Evolutionary conservation across 805 yeast genomes (phyloP).

Genomic region (Metschnikowia kofuensis): DNA sequence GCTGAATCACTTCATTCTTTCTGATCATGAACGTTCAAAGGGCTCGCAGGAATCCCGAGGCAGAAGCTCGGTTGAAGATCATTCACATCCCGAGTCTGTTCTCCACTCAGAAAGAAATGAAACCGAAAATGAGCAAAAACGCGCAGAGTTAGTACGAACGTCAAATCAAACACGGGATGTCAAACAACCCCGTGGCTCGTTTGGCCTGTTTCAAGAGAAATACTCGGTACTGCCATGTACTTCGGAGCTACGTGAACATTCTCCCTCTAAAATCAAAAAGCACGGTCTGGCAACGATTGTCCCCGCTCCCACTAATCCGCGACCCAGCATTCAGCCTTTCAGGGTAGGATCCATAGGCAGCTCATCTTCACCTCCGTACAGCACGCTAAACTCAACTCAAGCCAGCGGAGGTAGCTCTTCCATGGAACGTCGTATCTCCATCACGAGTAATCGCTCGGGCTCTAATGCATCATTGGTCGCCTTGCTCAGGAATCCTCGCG

Average conservation of each 20-base stretch:
- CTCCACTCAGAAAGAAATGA: not conserved
- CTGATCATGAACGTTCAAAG: constrained; percentile 32
- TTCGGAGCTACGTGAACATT: constrained; percentile 13
- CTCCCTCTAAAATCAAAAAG: not conserved
- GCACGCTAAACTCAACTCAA: constrained; percentile 12
- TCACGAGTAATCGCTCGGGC: constrained; percentile 45
- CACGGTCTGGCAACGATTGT: constrained; percentile 2
- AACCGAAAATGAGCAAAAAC: too few relatives aligned
- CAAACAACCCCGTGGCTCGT: constrained; percentile 11
- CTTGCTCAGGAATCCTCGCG: constrained; percentile 47
- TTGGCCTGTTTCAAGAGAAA: constrained; percentile 12
- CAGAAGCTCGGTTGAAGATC: not conserved
- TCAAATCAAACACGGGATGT: not conserved
- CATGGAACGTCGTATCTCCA: constrained; percentile 38
- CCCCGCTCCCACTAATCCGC: not conserved
- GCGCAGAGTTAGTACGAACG: not conserved
- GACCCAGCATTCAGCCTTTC: constrained; percentile 54
- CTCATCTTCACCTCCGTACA: constrained; percentile 36
- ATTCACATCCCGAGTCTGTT: not conserved
- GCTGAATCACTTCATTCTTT: constrained; percentile 52
- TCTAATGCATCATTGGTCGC: constrained; percentile 56
- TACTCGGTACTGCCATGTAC: constrained; percentile 19
- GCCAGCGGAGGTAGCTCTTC: constrained; percentile 18
- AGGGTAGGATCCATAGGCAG: constrained; percentile 57
- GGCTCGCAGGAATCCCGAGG: not conserved